Evolutionary conservation across 2,329 filamentous ascomycete species (phyloP).

Genomic region (Rutstroemia sydowiana): DNA sequence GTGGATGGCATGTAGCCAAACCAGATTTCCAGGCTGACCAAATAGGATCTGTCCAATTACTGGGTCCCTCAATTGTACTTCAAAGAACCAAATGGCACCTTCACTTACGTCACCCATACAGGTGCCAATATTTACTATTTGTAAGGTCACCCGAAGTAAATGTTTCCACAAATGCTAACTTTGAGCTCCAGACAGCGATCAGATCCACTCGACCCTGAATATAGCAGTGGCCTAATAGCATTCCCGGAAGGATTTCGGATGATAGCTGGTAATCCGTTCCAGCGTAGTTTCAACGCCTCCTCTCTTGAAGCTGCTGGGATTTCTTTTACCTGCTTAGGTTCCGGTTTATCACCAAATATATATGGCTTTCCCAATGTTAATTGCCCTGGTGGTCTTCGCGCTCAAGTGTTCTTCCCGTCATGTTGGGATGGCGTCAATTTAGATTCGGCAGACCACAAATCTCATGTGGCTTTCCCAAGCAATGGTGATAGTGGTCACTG

Average conservation of each 20-base stretch:
- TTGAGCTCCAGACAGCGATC: constrained; percentile 32
- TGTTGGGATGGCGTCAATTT: constrained; percentile 56
- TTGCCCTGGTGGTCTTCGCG: constrained; percentile 44
- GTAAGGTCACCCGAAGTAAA: constrained; percentile 25
- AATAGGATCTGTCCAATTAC: constrained; percentile 50
- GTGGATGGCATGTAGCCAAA: neutral
- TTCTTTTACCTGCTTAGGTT: constrained; percentile 47
- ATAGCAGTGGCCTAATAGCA: constrained; percentile 40
- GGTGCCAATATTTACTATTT: constrained; percentile 52
- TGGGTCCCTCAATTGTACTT: constrained; percentile 57
- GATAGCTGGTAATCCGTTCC: constrained; percentile 51
- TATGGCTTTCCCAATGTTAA: constrained; percentile 46
- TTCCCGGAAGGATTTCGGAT: constrained; percentile 59
- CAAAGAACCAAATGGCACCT: constrained; percentile 47
- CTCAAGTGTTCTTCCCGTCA: constrained; percentile 50
- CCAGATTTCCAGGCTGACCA: neutral
- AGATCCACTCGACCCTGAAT: constrained; percentile 32
- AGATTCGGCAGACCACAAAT: constrained; percentile 47
- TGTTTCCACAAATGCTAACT: neutral
- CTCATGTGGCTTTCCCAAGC: constrained; percentile 47
- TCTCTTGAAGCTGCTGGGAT: constrained; percentile 43
- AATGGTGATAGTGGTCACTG: constrained; percentile 41
- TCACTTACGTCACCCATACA: constrained; percentile 37
- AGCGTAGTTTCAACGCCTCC: constrained; percentile 39
- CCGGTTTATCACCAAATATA: constrained; percentile 36